These are phyloP conservation scores for Fusarium sp. DNA, from an alignment of 2,329 filamentous ascomycete genomes.

Conservation along the genomic window DNA sequence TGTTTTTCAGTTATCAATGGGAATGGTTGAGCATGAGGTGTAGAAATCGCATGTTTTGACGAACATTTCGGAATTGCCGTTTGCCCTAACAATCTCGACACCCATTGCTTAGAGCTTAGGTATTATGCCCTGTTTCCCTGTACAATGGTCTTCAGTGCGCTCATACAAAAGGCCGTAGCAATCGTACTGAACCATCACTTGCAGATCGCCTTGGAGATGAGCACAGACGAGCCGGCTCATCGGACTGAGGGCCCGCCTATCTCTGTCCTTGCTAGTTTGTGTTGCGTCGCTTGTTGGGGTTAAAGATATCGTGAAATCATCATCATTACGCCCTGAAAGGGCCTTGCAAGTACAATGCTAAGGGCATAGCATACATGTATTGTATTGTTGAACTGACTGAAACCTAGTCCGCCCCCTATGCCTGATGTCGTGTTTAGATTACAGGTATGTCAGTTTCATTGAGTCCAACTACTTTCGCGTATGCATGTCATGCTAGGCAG, in stretches of 20 bases:
- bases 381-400: background rate
- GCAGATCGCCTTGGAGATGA: constrained; percentile 8
- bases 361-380: background rate
- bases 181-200: background rate
- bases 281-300: background rate
- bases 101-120: background rate
- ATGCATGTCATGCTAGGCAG: background rate
- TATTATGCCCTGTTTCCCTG: background rate
- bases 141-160: background rate
- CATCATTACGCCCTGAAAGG: background rate
- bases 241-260: constrained; percentile 15
- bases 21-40: background rate
- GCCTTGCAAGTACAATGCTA: background rate
- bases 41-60: constrained; percentile 5
- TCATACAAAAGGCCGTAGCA: background rate
- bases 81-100: background rate
- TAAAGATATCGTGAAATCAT: background rate
- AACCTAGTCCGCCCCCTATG: background rate
- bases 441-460: background rate
- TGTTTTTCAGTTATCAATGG: background rate
- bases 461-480: background rate
- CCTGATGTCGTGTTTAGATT: constrained; percentile 6
- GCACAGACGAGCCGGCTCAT: constrained; percentile 21
- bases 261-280: constrained; percentile 11
- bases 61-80: background rate